Percentiles rank a stretch among this genome's conserved stretches.
These are phyloP conservation scores for Pseudogymnoascus sp. DNA, from an alignment of 2,329 filamentous ascomycete genomes.

Conservation along the genomic window DNA sequence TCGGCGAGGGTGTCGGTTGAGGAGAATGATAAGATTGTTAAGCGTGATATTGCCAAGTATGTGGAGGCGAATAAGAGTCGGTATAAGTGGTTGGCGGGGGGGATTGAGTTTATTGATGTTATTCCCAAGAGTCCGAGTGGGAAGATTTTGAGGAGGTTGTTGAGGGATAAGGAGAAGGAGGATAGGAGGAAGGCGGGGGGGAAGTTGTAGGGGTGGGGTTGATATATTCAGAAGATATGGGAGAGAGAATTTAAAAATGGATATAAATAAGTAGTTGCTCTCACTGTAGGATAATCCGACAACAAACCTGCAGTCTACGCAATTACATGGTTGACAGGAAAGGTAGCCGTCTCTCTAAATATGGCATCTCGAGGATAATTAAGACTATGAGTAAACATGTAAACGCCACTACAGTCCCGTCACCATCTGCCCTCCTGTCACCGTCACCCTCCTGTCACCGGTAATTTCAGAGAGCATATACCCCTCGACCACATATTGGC, in stretches of 20 bases:
- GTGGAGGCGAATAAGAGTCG: slow-evolving; percentile 58
- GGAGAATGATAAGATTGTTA: slow-evolving; percentile 46
- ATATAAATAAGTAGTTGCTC: background rate
- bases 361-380: too few species aligned
- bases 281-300: background rate
- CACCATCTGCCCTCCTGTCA: background rate
- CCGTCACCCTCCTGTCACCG: background rate
- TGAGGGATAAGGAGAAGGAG: slow-evolving; percentile 68
- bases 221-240: background rate
- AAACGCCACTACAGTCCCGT: too few species aligned
- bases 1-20: slow-evolving; percentile 37
- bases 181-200: slow-evolving; percentile 53
- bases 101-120: slow-evolving; percentile 53
- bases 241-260: background rate
- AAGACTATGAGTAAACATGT: too few species aligned
- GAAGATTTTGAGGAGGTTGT: slow-evolving; percentile 60
- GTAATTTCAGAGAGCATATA: too few species aligned
- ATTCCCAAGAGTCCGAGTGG: slow-evolving; percentile 68
- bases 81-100: slow-evolving; percentile 59
- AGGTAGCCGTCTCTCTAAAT: background rate
- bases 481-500: too few species aligned
- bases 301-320: background rate
- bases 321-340: background rate
- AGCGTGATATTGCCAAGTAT: slow-evolving; percentile 45
- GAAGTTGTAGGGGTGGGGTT: slow-evolving; percentile 46